phyloP scores from a whole-genome alignment of 805 yeast genomes.

The Kazachstania taianensis region DNA sequence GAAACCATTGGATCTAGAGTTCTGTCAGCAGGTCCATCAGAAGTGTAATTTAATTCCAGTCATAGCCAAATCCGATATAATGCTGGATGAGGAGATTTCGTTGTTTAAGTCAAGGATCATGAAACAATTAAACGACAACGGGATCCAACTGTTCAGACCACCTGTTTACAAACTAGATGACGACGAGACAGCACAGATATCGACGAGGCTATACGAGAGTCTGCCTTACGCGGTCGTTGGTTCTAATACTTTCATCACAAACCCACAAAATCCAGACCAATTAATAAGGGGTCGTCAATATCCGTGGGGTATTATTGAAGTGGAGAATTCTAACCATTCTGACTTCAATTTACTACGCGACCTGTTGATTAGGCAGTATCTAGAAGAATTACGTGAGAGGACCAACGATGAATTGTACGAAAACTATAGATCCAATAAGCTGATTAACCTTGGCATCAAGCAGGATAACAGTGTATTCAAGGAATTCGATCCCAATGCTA shows the following conservation, averaged over 20 bases:
- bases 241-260: conserved; percentile 61
- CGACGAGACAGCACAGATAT: conserved; percentile 63
- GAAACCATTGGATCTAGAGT: conserved; percentile 77
- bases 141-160: conserved; percentile 70
- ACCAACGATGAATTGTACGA: conserved; percentile 75
- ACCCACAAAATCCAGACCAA: conserved; percentile 73
- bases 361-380: conserved; percentile 74
- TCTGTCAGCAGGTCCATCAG: conserved; percentile 79
- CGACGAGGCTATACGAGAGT: conserved; percentile 54
- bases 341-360: conserved; percentile 87
- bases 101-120: conserved; percentile 68
- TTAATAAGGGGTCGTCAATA: conserved; percentile 82
- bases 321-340: conserved; percentile 87
- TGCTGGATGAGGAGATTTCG: conserved; percentile 75
- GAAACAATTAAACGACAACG: conserved; percentile 66
- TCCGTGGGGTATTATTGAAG: conserved; percentile 96
- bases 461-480: conserved; percentile 91
- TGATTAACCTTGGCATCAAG: conserved; percentile 70
- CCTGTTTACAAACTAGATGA: conserved; percentile 72
- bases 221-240: conserved; percentile 95
- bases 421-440: conserved; percentile 77
- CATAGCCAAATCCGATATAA: conserved; percentile 88
- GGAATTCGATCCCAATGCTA: conserved; percentile 85
- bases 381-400: conserved; percentile 87
- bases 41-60: conserved; percentile 91